phyloP scores from a whole-genome alignment of 2,329 filamentous ascomycete species.

The Beauveria caledonica region DNA sequence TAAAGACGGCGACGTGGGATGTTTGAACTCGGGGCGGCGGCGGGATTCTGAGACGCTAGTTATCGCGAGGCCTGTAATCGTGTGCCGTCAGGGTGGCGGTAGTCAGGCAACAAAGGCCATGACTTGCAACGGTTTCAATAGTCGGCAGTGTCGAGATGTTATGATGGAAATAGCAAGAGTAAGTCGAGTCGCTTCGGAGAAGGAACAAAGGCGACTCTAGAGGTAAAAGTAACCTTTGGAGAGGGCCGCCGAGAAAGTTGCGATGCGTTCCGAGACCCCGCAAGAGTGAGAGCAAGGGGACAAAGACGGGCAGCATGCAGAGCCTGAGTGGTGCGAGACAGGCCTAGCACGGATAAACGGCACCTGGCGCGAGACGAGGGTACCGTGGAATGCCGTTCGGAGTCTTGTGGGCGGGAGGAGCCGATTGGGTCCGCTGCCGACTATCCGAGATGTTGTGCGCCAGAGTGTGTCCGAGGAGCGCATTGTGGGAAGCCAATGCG shows the following conservation, averaged over 20 bases:
- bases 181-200: background rate
- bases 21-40: constrained; percentile 6
- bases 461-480: constrained; percentile 1
- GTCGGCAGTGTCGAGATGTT: background rate
- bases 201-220: background rate
- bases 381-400: constrained; percentile 10
- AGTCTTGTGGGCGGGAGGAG: constrained; percentile 11
- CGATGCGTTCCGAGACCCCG: constrained; percentile 10
- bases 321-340: constrained; percentile 8
- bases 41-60: constrained; percentile 7
- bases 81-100: constrained; percentile 7
- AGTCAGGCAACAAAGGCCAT: constrained; percentile 8
- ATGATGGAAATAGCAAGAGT: background rate
- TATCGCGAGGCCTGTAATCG: constrained; percentile 7
- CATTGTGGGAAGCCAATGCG: constrained; percentile 3
- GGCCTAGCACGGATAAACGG: constrained; percentile 11
- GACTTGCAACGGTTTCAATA: background rate
- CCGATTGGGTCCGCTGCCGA: constrained; percentile 12
- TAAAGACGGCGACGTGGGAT: constrained; percentile 8
- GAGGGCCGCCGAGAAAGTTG: background rate
- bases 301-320: background rate
- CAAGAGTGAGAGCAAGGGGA: constrained; percentile 2
- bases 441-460: constrained; percentile 12
- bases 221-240: constrained; percentile 1
- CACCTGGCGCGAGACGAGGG: constrained; percentile 7